Evolutionary conservation across 495 filamentous ascomycete species (phyloP), one percentile per base, ranked within the genome.

Genomic region (Aspergillus saccharolyticus): DNA sequence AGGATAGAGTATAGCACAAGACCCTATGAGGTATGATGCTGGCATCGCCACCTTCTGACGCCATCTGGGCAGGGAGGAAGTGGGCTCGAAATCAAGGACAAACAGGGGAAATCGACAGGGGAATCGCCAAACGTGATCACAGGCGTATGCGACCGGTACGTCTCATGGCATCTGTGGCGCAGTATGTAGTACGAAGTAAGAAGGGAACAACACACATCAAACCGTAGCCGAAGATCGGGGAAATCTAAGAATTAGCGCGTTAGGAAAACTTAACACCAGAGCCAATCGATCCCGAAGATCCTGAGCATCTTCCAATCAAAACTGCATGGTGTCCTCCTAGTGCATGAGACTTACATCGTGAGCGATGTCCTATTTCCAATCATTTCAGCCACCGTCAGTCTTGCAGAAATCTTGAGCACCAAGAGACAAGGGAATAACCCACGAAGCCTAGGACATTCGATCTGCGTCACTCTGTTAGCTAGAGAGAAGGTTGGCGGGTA

Each of bases 391-490:
- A 80, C 73, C 53, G 63, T 73, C 60, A 73, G 63, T 71, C 47
- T 50, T 56, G 60, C 61, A 63, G 61, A 58, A 57, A 53, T 25
- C n/a, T 55, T 24, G 62, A 48, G 52, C 33, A 44, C 44, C 58
- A 49, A 44, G 52, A 61, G 16, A 45, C 33, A 39, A 39, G 33
- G 53, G 57, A 54, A 55, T 25, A 58, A 85, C 85, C 73, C 67
- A 88, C 90, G 67, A 96, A 91, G 54, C 91, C 90, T 55, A 94
- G 79, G 65, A 84, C 87, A 63, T 83, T 89, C 24, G 88, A 89
- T 56, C 87, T 81, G 73, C 56, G 55, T 65, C 55, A 54, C 56
- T 53, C 48, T 24, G 67, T 78, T 66, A 74, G 72, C 67, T 54
- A 52, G 62, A 63, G 50, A 63, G 64, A 65, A 67, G 66, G 64